Evolutionary conservation across 2,329 filamentous ascomycete species (phyloP).

Genomic region (Neocatenulostroma microsporum): DNA sequence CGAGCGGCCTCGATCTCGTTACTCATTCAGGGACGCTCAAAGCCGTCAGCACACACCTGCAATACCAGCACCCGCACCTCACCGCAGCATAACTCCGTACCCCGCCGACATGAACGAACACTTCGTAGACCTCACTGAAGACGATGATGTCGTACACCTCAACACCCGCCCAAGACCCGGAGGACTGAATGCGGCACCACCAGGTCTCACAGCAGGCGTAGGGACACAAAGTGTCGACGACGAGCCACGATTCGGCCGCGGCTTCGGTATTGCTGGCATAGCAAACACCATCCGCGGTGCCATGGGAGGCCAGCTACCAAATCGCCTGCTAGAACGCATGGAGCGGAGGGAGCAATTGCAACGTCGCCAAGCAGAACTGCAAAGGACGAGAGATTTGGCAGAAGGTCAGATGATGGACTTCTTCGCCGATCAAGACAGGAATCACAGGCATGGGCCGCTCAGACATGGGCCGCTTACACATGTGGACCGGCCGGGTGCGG

Average conservation of each 20-base stretch:
- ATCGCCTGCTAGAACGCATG: too few species aligned
- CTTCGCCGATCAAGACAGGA: background rate
- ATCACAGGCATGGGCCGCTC: background rate
- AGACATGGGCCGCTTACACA: too few species aligned
- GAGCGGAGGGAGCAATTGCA: too few species aligned
- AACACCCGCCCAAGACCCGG: conserved; percentile 14
- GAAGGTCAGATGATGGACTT: background rate
- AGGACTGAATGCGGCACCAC: conserved; percentile 19
- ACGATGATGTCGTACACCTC: conserved; percentile 26
- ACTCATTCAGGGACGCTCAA: too few species aligned
- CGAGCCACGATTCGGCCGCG: too few species aligned
- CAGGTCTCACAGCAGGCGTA: conserved; percentile 16
- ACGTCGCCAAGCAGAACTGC: too few species aligned
- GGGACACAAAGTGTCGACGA: conserved; percentile 15
- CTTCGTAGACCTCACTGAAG: conserved; percentile 29
- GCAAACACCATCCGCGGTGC: conserved; percentile 8
- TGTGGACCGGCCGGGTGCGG: too few species aligned
- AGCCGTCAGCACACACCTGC: conserved; percentile 9
- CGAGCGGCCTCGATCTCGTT: too few species aligned
- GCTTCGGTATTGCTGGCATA: conserved; percentile 6
- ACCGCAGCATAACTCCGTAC: conserved; percentile 17
- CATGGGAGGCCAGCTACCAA: too few species aligned
- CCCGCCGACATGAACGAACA: conserved; percentile 15
- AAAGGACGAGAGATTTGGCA: background rate
- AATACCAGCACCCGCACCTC: conserved; percentile 6